Evolutionary conservation across 2,329 filamentous ascomycete species (phyloP).

Genomic region (Botryotinia calthae): DNA sequence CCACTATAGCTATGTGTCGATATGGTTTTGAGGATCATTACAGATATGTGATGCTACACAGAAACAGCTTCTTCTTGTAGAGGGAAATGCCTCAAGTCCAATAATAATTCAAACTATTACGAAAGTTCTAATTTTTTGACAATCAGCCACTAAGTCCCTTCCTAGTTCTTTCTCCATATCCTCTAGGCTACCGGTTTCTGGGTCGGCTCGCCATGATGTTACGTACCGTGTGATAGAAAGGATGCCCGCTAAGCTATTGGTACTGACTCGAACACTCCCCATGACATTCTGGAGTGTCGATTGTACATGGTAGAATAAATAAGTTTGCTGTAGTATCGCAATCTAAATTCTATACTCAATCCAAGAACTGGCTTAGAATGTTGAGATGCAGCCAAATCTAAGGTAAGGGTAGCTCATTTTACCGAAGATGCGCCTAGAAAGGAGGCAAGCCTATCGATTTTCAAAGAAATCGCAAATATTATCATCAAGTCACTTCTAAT

Average conservation of each 20-base stretch:
- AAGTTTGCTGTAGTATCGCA: background rate
- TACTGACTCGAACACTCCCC: background rate
- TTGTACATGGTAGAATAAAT: background rate
- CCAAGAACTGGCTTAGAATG: background rate
- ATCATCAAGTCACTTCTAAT: background rate
- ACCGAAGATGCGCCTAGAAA: background rate
- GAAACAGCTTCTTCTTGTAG: background rate
- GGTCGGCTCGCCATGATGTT: background rate
- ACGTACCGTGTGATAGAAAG: background rate
- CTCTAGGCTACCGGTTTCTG: background rate
- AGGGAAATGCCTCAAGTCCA: background rate
- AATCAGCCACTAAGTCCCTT: background rate
- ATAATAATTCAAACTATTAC: background rate
- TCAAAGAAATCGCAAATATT: background rate
- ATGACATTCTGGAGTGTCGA: background rate
- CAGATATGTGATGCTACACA: background rate
- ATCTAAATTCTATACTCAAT: background rate
- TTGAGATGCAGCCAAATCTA: background rate
- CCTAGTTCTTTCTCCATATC: background rate
- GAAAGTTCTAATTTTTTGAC: background rate
- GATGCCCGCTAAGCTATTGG: background rate
- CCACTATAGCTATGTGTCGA: background rate
- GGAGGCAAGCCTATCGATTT: background rate
- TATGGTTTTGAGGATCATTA: background rate
- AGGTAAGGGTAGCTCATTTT: background rate